Conservation (phyloP, 2,329 filamentous ascomycete species). For the Magnaporthales sp. region DNA sequence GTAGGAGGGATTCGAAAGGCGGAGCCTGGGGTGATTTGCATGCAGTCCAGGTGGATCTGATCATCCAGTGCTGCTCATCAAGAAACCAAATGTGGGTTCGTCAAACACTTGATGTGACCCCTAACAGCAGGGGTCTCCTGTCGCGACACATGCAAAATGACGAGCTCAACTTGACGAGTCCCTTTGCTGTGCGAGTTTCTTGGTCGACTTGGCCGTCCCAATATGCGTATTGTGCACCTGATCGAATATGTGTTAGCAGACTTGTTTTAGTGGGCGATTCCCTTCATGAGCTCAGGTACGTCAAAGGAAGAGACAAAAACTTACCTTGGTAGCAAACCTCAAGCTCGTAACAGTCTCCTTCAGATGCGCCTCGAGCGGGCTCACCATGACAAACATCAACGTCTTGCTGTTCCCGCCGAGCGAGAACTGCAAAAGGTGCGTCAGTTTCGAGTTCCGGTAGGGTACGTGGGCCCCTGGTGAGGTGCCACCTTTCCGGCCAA, state of each 20-base stretch:
- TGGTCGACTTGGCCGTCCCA: constrained; percentile 73
- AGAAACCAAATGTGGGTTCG: neutral
- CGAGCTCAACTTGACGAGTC: constrained; percentile 15
- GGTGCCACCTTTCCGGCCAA: constrained; percentile 57
- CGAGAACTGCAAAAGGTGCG: constrained; percentile 89
- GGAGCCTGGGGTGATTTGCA: neutral
- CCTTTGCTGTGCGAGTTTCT: constrained; percentile 40
- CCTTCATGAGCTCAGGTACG: constrained; percentile 10
- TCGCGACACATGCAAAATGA: neutral
- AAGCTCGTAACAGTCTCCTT: constrained; percentile 91
- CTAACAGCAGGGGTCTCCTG: neutral
- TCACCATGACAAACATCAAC: constrained; percentile 99
- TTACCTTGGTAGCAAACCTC: constrained; percentile 89
- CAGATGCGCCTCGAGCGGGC: constrained; percentile 80
- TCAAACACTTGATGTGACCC: neutral
- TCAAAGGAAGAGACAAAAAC: constrained; percentile 11
- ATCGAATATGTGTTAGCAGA: neutral
- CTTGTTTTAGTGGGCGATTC: no score
- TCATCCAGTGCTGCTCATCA: neutral
- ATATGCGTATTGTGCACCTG: constrained; percentile 85
- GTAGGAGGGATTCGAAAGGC: neutral
- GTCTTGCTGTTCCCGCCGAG: constrained; percentile 94
- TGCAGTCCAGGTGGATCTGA: neutral
- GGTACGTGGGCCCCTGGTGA: constrained; percentile 59
- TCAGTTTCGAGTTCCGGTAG: constrained; percentile 94